Percentiles rank a stretch among this genome's conserved stretches.
These are phyloP conservation scores for Venturia carpophila DNA, from an alignment of 2,329 filamentous ascomycete genomes.

Conservation along the genomic window DNA sequence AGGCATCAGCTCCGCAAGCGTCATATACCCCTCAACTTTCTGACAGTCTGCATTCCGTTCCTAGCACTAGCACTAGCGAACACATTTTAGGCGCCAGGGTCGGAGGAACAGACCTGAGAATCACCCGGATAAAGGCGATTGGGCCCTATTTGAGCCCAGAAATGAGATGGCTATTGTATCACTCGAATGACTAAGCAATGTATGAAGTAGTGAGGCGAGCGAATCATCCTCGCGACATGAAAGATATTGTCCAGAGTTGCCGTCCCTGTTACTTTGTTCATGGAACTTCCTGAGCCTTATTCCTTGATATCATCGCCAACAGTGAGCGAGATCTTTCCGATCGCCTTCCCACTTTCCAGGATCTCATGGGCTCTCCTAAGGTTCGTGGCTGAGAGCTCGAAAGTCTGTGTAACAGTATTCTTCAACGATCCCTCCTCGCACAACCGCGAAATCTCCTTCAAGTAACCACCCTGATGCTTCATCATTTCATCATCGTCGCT, in stretches of 20 bases:
- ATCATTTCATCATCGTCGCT: background rate
- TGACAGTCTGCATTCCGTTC: background rate
- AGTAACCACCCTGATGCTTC: background rate
- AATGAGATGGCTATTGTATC: background rate
- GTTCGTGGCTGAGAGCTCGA: background rate
- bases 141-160: too few species aligned
- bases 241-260: conserved; percentile 8
- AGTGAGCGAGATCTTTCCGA: background rate
- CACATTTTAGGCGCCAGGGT: background rate
- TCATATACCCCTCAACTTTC: background rate
- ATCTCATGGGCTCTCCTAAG: background rate
- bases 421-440: background rate
- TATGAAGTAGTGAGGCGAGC: background rate
- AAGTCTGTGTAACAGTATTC: background rate
- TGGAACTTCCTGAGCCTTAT: background rate
- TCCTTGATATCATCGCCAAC: background rate
- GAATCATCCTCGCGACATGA: background rate
- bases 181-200: background rate
- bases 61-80: background rate
- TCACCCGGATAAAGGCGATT: background rate
- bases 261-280: too few species aligned
- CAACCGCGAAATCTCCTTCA: background rate
- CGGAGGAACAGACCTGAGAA: background rate
- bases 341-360: background rate
- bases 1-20: background rate